Evolutionary conservation across 2,329 filamentous ascomycete genomes (phyloP), one percentile per base, ranked within the genome.

Genomic region (Metarhizium humberi): DNA sequence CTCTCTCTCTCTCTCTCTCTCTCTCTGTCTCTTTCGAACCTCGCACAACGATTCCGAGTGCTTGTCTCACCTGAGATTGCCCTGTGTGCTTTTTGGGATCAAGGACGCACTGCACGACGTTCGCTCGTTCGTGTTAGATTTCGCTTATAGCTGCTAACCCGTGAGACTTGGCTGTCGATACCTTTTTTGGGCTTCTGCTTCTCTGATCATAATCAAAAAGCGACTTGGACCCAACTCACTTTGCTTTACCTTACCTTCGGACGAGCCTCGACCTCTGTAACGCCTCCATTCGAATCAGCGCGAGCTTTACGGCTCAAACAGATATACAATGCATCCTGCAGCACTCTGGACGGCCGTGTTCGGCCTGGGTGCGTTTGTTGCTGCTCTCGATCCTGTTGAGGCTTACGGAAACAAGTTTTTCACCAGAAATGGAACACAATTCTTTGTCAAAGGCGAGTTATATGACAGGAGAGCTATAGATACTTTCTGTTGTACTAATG

Each of bases 331-430:
- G 76, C 75, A 64, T 57, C 63, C 67, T 61, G 65, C 69, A 51
- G 66, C 59, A 36, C 58, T 69, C 50, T 57, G 70, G 20, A 63
- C 69, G 36, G 67, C 67, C 54, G 60, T 76, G 13, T 62, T 67
- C 57, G 66, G 70, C 61, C 61, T 69, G 34, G 66, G 62, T 34
- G 63, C 67, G 30, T 62, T 64, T 34, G 67, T 67, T 48, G 61
- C 68, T 36, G 75, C 77, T 34, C 60, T 82, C 50, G 71, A 78
- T 40, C 73, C 75, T 29, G 74, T 84, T 57, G 73, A 76, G 52
- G 71, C 74, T 20, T 81, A 86, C 54, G 90, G 90, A 52, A 85
- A 86, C 74, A 95, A 95, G 73, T 90, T 95, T 76, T 95, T 95
- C 75, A 85, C 84, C 62, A 82, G 81, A 64, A 82, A 92, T 68